These are phyloP conservation scores for Pseudozyma sp. DNA, from an alignment of 1,284 basidiomycete genomes.

Conservation along the genomic window DNA sequence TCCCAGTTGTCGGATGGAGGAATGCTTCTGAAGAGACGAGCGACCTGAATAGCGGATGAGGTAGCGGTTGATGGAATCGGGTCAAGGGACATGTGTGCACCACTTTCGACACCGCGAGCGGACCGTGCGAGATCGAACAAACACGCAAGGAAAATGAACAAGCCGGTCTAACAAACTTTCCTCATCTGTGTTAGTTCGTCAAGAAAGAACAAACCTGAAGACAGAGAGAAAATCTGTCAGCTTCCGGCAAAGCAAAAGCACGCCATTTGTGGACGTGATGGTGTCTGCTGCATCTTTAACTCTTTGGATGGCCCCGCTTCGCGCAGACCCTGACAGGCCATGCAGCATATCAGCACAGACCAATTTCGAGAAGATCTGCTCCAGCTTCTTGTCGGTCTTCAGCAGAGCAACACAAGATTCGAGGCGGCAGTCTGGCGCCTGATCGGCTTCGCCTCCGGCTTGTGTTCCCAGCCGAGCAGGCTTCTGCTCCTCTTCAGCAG, in stretches of 20 bases:
- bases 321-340: constrained; percentile 20
- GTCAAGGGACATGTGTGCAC: background rate
- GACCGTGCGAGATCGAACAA: constrained; percentile 16
- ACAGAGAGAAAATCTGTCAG: too few species aligned
- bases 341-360: constrained; percentile 27
- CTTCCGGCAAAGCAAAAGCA: constrained; percentile 15
- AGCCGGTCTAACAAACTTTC: too few species aligned
- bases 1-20: background rate
- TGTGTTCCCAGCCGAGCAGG: background rate
- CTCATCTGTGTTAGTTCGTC: background rate
- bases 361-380: constrained; percentile 35
- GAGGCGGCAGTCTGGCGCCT: constrained; percentile 30
- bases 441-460: constrained; percentile 2
- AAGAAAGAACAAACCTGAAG: too few species aligned
- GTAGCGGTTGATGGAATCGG: background rate
- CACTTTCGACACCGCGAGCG: background rate
- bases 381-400: too few species aligned
- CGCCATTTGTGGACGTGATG: constrained; percentile 27
- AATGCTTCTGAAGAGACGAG: background rate
- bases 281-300: constrained; percentile 16
- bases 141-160: constrained; percentile 1
- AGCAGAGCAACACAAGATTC: background rate
- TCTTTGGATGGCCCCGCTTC: constrained; percentile 21
- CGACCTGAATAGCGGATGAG: background rate
- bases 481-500: too few species aligned